Base-by-base conservation (phyloP, 2,329 filamentous ascomycete genomes). In the Epichloe baconii region DNA sequence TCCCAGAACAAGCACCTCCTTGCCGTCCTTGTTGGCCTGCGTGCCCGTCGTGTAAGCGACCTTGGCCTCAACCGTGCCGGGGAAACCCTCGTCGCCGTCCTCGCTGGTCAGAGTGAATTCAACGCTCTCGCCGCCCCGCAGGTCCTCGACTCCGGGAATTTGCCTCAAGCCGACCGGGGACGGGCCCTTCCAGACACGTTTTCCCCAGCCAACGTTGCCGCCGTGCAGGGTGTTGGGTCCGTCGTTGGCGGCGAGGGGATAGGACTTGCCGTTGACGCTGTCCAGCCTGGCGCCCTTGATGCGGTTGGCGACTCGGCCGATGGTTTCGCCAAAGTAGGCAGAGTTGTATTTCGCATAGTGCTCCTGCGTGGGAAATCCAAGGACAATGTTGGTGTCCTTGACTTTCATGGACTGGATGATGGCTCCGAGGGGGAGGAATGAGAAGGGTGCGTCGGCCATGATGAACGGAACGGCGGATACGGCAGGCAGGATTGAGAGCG, bases 321-420 rank as follows among this genome's bases (percentile, higher is more conserved):
- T 95, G 44, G 88, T 97, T 66, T 91, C 90, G 56, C 93, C 91
- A 64, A 95, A 97, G 73, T 82, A 90, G 2, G 87, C 82, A 11
- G 68, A 72, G 70, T 93, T 91, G 73, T 90, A 72, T 58, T 79
- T 70, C 57, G 77, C 77, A 71, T 96, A 96, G 54, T 83, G 79
- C 44, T 85, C 80, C 49, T 85, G 78, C 14, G 77, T 82, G 17
- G 86, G 79, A 71, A 96, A 96, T 49, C 84, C 83, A 59, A 93
- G 86, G 21, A 96, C 90, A 57, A 98, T 93, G 71, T 96, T 93
- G 64, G 79, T 72, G 56, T 81, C 85, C 53, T 77, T 85, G 58
- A 97, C 78, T 46, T 75, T 77, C 72, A 96, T 84, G 62, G 86
- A 79, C 66, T 96, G 83, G 64, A 93, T 83, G 64, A 88, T 86